These are phyloP conservation scores for carrot (Daucus carota) DNA, from an alignment of 129 eudicot species.

Conservation along the genomic window DH1_v3.0 NC_030386.2:26185001-26185500, in stretches of 20 bases:
- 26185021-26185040: neutral
- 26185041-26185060: neutral
- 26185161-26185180: neutral
- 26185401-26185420: constrained; percentile 31
- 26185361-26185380: constrained; percentile 37
- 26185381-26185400: constrained; percentile 29
- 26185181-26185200: neutral
- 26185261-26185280: constrained; percentile 32
- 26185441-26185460: constrained; percentile 36
- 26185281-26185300: constrained; percentile 95
- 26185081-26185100: neutral
- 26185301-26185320: constrained; percentile 87
- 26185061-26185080: neutral
- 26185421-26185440: constrained; percentile 32
- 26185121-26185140: neutral
- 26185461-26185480: neutral
- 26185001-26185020: neutral
- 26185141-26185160: neutral
- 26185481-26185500: neutral
- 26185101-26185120: neutral
- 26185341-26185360: constrained; percentile 75
- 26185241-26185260: neutral
- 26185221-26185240: neutral
- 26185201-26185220: neutral
- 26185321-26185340: constrained; percentile 81